Evolutionary conservation across 176 grass and related monocot species (phyloP), one percentile per base, ranked within the genome.

Genomic region (Panicum miliaceum): DNA sequence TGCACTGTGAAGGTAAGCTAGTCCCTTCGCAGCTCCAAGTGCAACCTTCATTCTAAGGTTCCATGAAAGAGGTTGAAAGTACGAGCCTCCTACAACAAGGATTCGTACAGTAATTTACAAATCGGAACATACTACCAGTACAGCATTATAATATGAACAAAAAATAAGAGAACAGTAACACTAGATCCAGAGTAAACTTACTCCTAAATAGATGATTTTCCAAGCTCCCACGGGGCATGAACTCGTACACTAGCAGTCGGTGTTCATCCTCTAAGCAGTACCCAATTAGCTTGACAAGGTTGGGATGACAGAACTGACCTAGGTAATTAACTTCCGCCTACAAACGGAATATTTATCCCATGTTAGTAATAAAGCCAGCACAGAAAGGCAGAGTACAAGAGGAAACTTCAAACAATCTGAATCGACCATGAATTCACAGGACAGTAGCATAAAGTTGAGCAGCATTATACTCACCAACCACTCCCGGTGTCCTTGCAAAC

Each of bases 191-290:
- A 50, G 37, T 77, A 86, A 86, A 83, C 90, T 90, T 91, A 97
- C 95, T 94, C 87, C 90, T 93, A 79, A 97, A 97, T 12, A 94
- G 89, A 90, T 97, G 95, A 74, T 97, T 97, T 78, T 97, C 95
- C 82, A 97, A 94, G 88, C 88, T 97, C 48, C 95, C 95, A 81
- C 92, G 92, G 45, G 95, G 84, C 95, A 97, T 94, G 88, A 91
- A 94, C 78, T 97, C 95, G 0, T 97, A 97, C 23, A 97, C 95
- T 36, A 97, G 85, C 61, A 97, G 77, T 7, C 92, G 88, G 42
- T 97, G 89, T 16, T 97, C 92, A 58, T 97, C 95, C 82, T 97
- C 92, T 32, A 87, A 71, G 76, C 92, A 93, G 71, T 94, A 97
- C 51, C 95, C 95, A 64, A 97, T 85, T 57, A 97, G 71, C 80